Base-by-base conservation (phyloP, 129 eudicot genomes). In the Tagetes erecta region DNA sequence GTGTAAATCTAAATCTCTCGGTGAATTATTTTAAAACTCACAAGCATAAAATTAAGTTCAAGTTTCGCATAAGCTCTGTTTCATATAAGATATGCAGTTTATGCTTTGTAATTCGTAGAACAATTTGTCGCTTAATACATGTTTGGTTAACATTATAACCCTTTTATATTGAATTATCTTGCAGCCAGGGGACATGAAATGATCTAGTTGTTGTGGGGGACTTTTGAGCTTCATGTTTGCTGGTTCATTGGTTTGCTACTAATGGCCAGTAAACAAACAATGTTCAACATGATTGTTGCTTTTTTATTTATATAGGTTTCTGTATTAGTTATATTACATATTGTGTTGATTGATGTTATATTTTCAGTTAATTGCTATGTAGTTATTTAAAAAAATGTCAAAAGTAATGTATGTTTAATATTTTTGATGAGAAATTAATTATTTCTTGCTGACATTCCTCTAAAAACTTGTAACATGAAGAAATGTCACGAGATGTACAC, bases 401-500 rank as follows among this genome's bases (percentile, higher is more conserved):
- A 12, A 51, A 12, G 13, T 51, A 51, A 30, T 51, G 5, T 12
- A 12, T 51, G 30, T 51, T 51, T 13, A n/a, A n/a, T 7, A 51
- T 51, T 51, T 51, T n/a, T 51, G 57, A 30, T 51, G 30, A 51
- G 20, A 44, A 12, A 12, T 44, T 40, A 35, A 41, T 56, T 39
- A 13, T 10, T 34, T 42, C 9, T 33, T 5, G 70, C 53, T 47
- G 73, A 64, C 73, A 64, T 65, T 75, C 38, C n/a, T 57, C 5
- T 31, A n/a, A 57, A 47, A 53, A 53, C 34, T 14, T 53, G 59
- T 55, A 31, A 67, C 41, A 67, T 53, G 73, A 27, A 31, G 73
- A 47, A 34, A 35, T 5, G 49, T 77, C 79, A 73, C 78, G 79
- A 45, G 83, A 66, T 44, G 52, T 57, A n/a, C 80, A 74, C 80